Conservation (phyloP, 306 rosid genomes). For the Vigna unguiculata region DNA sequence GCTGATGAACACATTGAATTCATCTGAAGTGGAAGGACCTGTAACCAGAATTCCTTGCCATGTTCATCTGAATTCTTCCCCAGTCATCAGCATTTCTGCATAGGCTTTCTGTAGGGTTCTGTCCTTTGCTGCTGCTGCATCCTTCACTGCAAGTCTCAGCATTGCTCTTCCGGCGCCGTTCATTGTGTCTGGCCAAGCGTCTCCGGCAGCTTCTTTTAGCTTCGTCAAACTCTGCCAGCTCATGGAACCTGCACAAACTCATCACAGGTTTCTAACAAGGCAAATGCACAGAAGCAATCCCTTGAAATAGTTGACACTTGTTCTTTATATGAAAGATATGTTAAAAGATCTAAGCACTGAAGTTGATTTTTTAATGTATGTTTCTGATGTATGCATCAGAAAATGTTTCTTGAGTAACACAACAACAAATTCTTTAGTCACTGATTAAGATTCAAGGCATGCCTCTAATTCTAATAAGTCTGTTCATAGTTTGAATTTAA, state of each 20-base stretch:
- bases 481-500: slow-evolving; percentile 1
- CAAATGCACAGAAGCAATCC: slow-evolving; percentile 5
- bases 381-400: neutral
- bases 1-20: slow-evolving; percentile 32
- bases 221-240: slow-evolving; percentile 81
- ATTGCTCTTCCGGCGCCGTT: slow-evolving; percentile 73
- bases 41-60: slow-evolving; percentile 57
- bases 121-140: slow-evolving; percentile 50
- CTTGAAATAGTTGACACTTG: neutral
- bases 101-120: slow-evolving; percentile 50
- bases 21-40: slow-evolving; percentile 64
- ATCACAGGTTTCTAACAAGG: slow-evolving; percentile 30
- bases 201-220: slow-evolving; percentile 90
- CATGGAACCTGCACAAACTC: slow-evolving; percentile 77
- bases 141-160: slow-evolving; percentile 61
- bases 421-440: neutral
- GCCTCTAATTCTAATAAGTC: neutral
- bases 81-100: slow-evolving; percentile 52
- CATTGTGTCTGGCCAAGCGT: slow-evolving; percentile 87
- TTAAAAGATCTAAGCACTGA: slow-evolving; percentile 13
- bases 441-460: slow-evolving; percentile 1
- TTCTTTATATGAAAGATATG: neutral
- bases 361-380: neutral
- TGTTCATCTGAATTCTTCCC: slow-evolving; percentile 54
- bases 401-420: slow-evolving; percentile 2